Evolutionary conservation across 2,329 filamentous ascomycete species (phyloP), one percentile per base, ranked within the genome.

Genomic region (Sporothrix sp.): DNA sequence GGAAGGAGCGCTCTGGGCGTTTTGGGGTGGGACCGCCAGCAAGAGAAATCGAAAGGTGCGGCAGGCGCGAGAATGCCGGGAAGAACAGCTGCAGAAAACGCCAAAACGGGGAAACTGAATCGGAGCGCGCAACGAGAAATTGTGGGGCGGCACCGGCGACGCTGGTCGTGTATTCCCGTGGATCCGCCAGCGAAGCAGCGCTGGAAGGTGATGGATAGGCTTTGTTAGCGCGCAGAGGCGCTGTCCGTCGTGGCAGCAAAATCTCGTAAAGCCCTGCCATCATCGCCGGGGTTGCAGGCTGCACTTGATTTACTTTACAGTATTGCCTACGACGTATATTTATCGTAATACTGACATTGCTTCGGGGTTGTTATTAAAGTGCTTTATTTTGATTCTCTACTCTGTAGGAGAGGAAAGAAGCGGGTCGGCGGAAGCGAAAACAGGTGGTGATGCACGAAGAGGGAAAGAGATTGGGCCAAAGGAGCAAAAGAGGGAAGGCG

Each of bases 351-450:
- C n/a, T n/a, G n/a, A n/a, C n/a, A n/a, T n/a, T n/a, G n/a, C n/a
- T n/a, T n/a, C n/a, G n/a, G n/a, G n/a, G n/a, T n/a, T n/a, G n/a
- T n/a, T n/a, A n/a, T n/a, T n/a, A n/a, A n/a, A n/a, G n/a, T 28
- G 36, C 28, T 36, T 37, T 28, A 28, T 50, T 44, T 36, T 18
- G 20, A 35, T 39, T 30, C 4, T 30, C 20, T 36, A 11, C 16
- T 14, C 21, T 32, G 35, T n/a, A 28, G 23, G 37, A 25, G 14
- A 35, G 30, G 18, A 43, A 36, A 45, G 30, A 48, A 43, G 52
- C 52, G 48, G 52, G 52, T 53, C 36, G 18, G 20, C 42, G 48
- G 42, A 23, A 50, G 47, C 36, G 28, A 25, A 42, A 50, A 48
- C 40, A 33, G 39, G 39, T 18, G 33, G 23, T 16, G 8, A 33